Base-by-base conservation (phyloP, 2,329 filamentous ascomycete genomes). In the Phialophora verrucosa region DNA sequence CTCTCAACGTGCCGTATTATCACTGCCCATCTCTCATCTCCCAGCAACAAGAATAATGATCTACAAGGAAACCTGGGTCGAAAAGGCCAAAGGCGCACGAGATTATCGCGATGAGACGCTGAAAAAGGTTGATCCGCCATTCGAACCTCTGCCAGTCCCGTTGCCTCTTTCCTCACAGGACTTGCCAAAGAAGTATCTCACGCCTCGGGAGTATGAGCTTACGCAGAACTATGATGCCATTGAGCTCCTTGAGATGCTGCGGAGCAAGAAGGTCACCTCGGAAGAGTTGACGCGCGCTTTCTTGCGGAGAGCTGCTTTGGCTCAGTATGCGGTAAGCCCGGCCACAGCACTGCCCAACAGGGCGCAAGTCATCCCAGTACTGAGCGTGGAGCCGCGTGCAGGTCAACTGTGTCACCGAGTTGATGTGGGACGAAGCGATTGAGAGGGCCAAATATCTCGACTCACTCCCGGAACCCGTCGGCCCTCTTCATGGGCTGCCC, bases 401-500 rank as follows among this genome's bases (percentile, higher is more conserved):
- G 64, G 63, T 67, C 12, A 74, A 74, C 1, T 85, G 83, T 50
- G 73, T 86, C 1, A 83, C 82, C 0, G 84, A 88, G 62, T 81
- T 83, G 23, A 80, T 85, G 54, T 85, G 86, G 70, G 76, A 81
- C 2, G 72, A 78, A 8, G 85, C 85, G 0, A 56, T 87, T 1
- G 63, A 77, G 17, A 78, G 78, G 11, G 84, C 84, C 0, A 75
- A 76, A 27, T 73, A 79, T 38, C 78, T 87, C 0, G 85, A 87
- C 63, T 78, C 80, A 5, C 54, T 66, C 12, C 57, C 61, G 17
- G 85, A 87, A 60, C 78, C 82, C 0, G 72, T 84, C 1, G 88
- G 88, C 0, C 86, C 87, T 1, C 79, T 90, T 0, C 87, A 90
- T 71, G 87, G 88, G 2, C 77, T 89, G 1, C 87, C 87, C 2